phyloP scores from a whole-genome alignment of 2,329 filamentous ascomycete species.

The Amauroascus niger region DNA sequence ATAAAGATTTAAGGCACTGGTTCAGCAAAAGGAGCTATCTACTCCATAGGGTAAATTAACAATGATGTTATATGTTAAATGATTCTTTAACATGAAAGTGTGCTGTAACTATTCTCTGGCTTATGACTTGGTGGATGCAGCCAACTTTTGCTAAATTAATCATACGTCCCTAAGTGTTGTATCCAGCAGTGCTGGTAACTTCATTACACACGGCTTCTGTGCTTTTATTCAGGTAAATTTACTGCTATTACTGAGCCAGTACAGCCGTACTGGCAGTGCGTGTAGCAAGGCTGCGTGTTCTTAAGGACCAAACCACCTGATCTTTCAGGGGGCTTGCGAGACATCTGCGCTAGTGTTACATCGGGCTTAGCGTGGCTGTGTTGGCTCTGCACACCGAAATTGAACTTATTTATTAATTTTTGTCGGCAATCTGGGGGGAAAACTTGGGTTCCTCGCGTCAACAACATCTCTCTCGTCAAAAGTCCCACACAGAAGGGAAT shows the following conservation, averaged over 20 bases:
- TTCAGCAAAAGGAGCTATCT: background rate
- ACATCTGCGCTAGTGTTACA: background rate
- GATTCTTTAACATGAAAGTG: background rate
- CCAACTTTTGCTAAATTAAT: too few species aligned
- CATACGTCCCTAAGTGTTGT: background rate
- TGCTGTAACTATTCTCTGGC: too few species aligned
- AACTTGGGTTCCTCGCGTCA: background rate
- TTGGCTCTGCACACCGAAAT: constrained; percentile 2
- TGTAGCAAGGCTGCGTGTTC: background rate
- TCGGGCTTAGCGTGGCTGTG: background rate
- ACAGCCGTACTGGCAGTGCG: background rate
- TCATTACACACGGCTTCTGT: too few species aligned
- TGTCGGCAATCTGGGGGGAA: background rate
- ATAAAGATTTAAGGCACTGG: background rate
- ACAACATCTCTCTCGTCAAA: background rate
- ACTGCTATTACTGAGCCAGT: too few species aligned
- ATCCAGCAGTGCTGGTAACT: background rate
- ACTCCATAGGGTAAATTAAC: background rate
- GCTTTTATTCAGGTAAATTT: too few species aligned
- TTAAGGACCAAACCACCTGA: background rate
- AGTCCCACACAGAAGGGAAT: background rate
- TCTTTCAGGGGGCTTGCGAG: background rate
- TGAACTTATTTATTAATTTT: background rate
- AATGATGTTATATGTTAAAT: background rate
- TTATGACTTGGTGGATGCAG: too few species aligned